These are phyloP conservation scores for Mrakia gelida DNA, from an alignment of 768 basidiomycete species.

Conservation along the genomic window DNA sequence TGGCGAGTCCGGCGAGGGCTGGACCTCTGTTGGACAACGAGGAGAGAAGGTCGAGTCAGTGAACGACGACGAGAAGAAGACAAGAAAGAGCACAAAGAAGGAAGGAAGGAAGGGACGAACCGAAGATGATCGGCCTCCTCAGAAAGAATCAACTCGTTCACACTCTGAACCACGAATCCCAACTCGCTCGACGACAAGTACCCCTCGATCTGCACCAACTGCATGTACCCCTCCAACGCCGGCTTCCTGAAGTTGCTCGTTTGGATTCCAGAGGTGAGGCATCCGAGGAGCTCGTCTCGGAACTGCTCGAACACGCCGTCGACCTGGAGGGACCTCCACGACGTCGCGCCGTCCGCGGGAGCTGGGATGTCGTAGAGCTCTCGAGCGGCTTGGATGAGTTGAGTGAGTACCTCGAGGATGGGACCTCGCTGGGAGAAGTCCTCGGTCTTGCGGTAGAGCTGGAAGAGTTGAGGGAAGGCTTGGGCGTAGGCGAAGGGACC, in stretches of 20 bases:
- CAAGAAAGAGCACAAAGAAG: not conserved
- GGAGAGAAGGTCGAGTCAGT: not conserved
- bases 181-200: conserved; percentile 70
- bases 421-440: conserved; percentile 53
- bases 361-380: conserved; percentile 46
- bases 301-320: conserved; percentile 52
- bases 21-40: conserved; percentile 50
- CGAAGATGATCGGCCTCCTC: conserved; percentile 48
- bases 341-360: conserved; percentile 19
- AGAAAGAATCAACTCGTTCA: conserved; percentile 63
- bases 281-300: conserved; percentile 69
- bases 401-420: conserved; percentile 57
- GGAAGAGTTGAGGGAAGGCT: conserved; percentile 69
- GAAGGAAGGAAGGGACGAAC: conserved; percentile 3
- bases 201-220: conserved; percentile 59
- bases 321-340: conserved; percentile 20
- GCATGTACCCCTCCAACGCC: conserved; percentile 63
- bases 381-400: conserved; percentile 46
- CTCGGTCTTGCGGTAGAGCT: conserved; percentile 60
- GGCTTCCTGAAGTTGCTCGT: conserved; percentile 46
- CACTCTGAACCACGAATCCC: conserved; percentile 69
- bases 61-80: not conserved
- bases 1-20: conserved; percentile 60
- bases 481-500: conserved; percentile 64
- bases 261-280: conserved; percentile 29